A percentile compares a stretch with the other conserved stretches of the same genome.
Evolutionary conservation across 805 yeast species (phyloP).

Genomic region (Yamadazyma ubonensis): DNA sequence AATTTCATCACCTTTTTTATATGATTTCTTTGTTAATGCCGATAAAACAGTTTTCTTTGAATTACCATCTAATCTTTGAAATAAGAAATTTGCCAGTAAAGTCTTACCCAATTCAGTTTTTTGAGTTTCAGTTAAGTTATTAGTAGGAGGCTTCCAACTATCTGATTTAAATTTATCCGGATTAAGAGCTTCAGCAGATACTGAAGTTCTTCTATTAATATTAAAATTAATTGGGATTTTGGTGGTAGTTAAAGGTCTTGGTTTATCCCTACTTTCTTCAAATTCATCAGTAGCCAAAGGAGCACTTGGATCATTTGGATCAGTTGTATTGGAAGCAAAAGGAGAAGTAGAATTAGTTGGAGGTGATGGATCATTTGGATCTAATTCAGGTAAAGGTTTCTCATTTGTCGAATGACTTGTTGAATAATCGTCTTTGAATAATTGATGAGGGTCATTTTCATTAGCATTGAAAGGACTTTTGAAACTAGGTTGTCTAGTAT

Average conservation of each 20-base stretch:
- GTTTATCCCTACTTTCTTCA: conserved; percentile 14
- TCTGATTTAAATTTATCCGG: conserved; percentile 67
- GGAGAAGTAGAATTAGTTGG: conserved; percentile 15
- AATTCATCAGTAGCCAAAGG: conserved; percentile 12
- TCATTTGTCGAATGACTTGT: conserved; percentile 14
- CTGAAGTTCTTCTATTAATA: conserved; percentile 84
- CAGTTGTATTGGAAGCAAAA: conserved; percentile 11
- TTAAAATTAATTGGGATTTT: conserved; percentile 60
- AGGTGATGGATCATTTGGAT: conserved; percentile 25
- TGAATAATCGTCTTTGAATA: conserved; percentile 29
- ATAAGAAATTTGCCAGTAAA: conserved; percentile 79
- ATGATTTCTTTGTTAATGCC: conserved; percentile 76
- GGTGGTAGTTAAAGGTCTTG: conserved; percentile 16
- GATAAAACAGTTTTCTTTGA: conserved; percentile 73
- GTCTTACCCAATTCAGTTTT: conserved; percentile 64
- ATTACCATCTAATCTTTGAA: conserved; percentile 77
- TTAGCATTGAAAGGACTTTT: conserved; percentile 53
- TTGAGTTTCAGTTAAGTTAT: conserved; percentile 62
- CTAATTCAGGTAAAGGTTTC: conserved; percentile 22
- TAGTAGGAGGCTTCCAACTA: conserved; percentile 72
- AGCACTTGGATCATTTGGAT: conserved; percentile 24
- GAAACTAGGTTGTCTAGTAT: conserved; percentile 46
- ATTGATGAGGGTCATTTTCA: conserved; percentile 62
- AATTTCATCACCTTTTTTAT: conserved; percentile 58
- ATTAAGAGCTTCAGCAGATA: conserved; percentile 83